These are phyloP conservation scores for Claviceps spartinae DNA, from an alignment of 2,329 filamentous ascomycete genomes.

Conservation along the genomic window DNA sequence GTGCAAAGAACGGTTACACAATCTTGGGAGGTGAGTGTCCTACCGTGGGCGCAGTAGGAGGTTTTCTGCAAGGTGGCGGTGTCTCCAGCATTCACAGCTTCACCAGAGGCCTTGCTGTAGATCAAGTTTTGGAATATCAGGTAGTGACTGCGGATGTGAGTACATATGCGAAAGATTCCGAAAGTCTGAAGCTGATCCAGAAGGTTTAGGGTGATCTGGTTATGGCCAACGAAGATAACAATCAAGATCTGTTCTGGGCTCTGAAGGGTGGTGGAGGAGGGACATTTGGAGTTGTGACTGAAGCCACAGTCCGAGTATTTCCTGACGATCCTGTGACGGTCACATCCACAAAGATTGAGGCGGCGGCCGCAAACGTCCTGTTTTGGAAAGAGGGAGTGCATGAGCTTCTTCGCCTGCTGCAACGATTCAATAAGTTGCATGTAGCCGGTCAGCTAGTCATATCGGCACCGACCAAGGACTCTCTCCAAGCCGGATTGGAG, in stretches of 20 bases:
- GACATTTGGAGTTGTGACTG: slow-evolving; percentile 1
- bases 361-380: background rate
- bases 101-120: background rate
- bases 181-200: no score
- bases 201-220: background rate
- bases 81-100: background rate
- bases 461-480: background rate
- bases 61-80: background rate
- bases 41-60: background rate
- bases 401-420: background rate
- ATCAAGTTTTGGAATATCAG: slow-evolving; percentile 1
- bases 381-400: background rate
- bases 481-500: background rate
- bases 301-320: slow-evolving; percentile 1
- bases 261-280: background rate
- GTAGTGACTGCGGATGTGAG: slow-evolving; percentile 1
- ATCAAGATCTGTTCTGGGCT: slow-evolving; percentile 1
- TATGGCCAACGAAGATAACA: background rate
- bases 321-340: background rate
- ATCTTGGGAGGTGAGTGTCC: slow-evolving; percentile 1
- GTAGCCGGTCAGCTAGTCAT: background rate
- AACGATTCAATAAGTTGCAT: background rate
- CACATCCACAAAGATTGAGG: background rate
- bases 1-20: background rate
- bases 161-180: background rate